Evolutionary conservation across 176 grass and related monocot genomes (phyloP).

Genomic region (Eleusine coracana): DNA sequence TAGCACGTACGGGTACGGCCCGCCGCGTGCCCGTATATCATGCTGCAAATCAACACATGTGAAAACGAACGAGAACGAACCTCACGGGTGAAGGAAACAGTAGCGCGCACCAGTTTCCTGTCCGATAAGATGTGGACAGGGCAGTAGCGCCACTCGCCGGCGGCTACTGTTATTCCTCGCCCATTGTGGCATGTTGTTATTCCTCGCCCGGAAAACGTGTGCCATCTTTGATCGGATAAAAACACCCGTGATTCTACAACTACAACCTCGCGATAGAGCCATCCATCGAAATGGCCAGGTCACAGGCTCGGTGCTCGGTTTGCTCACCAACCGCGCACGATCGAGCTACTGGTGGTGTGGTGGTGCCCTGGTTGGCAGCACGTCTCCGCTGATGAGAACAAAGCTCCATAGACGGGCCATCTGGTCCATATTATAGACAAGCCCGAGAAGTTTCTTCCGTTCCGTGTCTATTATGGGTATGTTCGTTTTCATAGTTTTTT

Average conservation of each 20-base stretch:
- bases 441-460: neutral
- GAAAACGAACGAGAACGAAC: neutral
- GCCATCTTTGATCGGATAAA: neutral
- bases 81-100: neutral
- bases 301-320: no score
- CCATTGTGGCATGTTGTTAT: slow-evolving; percentile 10
- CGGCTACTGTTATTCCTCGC: neutral
- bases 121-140: slow-evolving; percentile 30
- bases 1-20: no score
- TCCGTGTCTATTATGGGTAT: no score
- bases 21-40: no score
- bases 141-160: neutral
- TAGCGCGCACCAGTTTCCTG: neutral
- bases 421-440: no score
- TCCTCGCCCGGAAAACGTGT: slow-evolving; percentile 4
- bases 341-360: neutral
- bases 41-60: neutral
- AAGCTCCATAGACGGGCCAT: no score
- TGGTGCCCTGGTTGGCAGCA: slow-evolving; percentile 1
- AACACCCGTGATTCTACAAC: neutral
- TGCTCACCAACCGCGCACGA: no score
- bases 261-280: no score
- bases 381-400: neutral
- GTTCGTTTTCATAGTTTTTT: no score
- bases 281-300: no score